phyloP scores from a whole-genome alignment of 164 flowering plant genomes.

The Berberis vulgaris region DNA sequence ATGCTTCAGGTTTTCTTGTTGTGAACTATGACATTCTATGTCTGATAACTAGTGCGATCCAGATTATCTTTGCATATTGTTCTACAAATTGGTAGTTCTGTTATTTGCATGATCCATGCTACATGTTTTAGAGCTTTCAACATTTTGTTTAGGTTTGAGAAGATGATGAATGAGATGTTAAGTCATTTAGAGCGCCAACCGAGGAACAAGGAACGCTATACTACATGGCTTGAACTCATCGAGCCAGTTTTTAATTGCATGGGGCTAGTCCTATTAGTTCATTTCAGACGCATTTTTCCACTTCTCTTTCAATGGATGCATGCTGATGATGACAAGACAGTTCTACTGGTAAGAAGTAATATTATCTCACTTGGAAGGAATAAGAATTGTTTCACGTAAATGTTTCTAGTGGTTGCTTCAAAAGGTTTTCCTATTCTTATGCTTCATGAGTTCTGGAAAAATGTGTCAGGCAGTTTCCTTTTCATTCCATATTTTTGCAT shows the following conservation, averaged over 20 bases:
- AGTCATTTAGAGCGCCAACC: conserved; percentile 93
- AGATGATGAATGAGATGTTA: conserved; percentile 75
- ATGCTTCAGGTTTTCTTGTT: too few species aligned
- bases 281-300: conserved; percentile 80
- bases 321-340: conserved; percentile 81
- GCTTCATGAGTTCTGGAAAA: too few species aligned
- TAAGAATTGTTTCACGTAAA: background rate
- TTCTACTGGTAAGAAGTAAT: conserved; percentile 54
- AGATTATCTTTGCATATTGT: too few species aligned
- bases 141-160: conserved; percentile 59
- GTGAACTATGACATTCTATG: too few species aligned
- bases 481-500: too few species aligned
- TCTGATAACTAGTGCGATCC: too few species aligned
- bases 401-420: background rate
- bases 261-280: conserved; percentile 74
- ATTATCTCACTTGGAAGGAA: background rate
- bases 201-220: conserved; percentile 55
- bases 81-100: too few species aligned
- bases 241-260: conserved; percentile 58
- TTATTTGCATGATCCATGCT: too few species aligned
- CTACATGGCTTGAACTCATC: conserved; percentile 65
- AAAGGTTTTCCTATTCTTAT: too few species aligned
- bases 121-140: too few species aligned
- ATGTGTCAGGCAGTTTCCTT: too few species aligned
- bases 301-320: conserved; percentile 93